Conservation (phyloP, 176 grass and related monocot species). For the Puya raimondii region DNA sequence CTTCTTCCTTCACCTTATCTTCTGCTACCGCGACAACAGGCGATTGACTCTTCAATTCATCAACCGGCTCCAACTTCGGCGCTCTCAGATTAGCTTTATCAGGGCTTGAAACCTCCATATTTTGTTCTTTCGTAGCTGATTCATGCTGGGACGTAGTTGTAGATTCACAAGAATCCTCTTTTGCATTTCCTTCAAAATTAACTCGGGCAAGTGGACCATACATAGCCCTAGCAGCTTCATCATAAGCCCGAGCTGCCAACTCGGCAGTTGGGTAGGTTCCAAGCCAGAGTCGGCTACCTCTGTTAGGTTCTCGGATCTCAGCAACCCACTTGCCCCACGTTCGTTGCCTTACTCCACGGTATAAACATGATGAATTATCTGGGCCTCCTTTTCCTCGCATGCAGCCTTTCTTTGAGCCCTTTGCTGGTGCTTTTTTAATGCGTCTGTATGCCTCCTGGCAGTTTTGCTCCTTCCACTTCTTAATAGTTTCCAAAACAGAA, state of each 20-base stretch:
- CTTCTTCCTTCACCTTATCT: slow-evolving; percentile 3
- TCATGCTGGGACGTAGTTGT: background rate
- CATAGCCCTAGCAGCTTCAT: slow-evolving; percentile 82
- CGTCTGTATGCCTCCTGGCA: slow-evolving; percentile 24
- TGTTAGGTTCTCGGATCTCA: slow-evolving; percentile 79
- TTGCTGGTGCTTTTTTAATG: slow-evolving; percentile 50
- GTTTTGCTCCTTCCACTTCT: slow-evolving; percentile 58
- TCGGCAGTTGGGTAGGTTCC: slow-evolving; percentile 63
- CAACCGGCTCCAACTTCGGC: background rate
- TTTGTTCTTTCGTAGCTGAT: too few relatives aligned
- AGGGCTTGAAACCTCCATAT: slow-evolving; percentile 7
- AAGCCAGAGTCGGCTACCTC: slow-evolving; percentile 62
- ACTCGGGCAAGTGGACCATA: slow-evolving; percentile 52
- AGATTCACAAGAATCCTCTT: slow-evolving; percentile 13
- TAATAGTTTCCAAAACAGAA: slow-evolving; percentile 49
- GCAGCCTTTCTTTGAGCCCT: slow-evolving; percentile 91
- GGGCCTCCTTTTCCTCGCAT: slow-evolving; percentile 95
- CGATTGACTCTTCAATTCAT: background rate
- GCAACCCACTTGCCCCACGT: slow-evolving; percentile 98
- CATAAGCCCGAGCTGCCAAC: slow-evolving; percentile 67
- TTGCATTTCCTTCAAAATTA: slow-evolving; percentile 34
- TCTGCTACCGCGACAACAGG: background rate
- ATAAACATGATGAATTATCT: slow-evolving; percentile 52
- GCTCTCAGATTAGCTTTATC: background rate
- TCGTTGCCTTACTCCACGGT: slow-evolving; percentile 77